Conservation (phyloP, 257 asterid species). For the Paraleonurus japonicus region DNA sequence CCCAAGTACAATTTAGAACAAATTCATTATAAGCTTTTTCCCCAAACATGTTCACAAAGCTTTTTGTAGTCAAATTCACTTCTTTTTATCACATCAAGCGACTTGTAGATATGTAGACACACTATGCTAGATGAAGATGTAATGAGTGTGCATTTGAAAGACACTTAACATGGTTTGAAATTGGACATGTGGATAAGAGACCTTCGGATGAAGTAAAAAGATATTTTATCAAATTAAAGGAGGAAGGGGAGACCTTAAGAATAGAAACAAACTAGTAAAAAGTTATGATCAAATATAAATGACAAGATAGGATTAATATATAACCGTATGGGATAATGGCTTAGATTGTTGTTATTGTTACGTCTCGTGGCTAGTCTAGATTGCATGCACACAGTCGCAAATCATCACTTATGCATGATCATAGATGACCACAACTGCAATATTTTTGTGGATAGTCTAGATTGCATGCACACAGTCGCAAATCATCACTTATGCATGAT, state of each 20-base stretch:
- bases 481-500: neutral
- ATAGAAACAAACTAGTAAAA: neutral
- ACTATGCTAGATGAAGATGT: no score
- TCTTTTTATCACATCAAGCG: neutral
- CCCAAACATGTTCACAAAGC: no score
- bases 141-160: no score
- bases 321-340: neutral
- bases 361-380: neutral
- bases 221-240: neutral
- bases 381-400: neutral
- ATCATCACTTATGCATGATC: neutral
- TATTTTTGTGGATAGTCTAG: neutral
- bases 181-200: neutral
- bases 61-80: neutral
- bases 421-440: neutral
- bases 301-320: neutral
- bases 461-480: neutral
- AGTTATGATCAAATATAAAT: neutral
- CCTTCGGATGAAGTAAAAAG: neutral
- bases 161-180: neutral
- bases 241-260: neutral
- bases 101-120: neutral
- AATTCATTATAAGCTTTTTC: neutral
- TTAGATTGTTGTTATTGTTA: neutral
- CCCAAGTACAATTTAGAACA: slow-evolving; percentile 9